These are phyloP conservation scores for Nicotiana undulata DNA, from an alignment of 257 asterid species.

Conservation along the genomic window DNA sequence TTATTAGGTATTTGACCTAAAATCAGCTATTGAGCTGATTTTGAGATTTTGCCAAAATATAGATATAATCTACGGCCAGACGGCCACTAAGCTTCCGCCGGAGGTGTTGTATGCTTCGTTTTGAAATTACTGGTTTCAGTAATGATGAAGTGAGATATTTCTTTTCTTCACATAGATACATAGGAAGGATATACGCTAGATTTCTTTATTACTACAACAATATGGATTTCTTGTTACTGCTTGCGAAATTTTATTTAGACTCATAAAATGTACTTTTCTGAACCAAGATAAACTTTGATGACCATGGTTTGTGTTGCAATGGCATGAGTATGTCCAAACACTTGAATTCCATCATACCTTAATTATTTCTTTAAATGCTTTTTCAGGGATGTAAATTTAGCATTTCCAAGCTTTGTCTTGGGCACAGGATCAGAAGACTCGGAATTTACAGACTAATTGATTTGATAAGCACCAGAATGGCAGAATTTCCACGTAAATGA, in stretches of 20 bases:
- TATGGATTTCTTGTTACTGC: background rate
- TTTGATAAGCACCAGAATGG: background rate
- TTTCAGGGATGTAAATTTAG: slow-evolving; percentile 15
- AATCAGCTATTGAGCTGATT: too few relatives aligned
- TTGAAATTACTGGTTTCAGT: too few relatives aligned
- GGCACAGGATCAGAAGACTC: slow-evolving; percentile 15
- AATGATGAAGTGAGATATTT: too few relatives aligned
- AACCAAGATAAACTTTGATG: background rate
- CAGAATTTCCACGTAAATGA: background rate
- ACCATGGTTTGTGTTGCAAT: background rate
- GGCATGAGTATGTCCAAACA: background rate
- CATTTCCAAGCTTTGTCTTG: slow-evolving; percentile 20
- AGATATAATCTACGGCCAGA: too few relatives aligned
- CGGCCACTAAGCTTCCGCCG: background rate
- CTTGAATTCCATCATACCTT: background rate
- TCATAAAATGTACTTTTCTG: background rate
- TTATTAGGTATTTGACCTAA: too few relatives aligned
- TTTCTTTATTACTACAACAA: background rate
- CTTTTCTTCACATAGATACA: too few relatives aligned
- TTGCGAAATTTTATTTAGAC: too few relatives aligned
- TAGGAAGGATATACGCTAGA: too few relatives aligned
- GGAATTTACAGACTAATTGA: background rate
- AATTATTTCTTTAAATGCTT: background rate
- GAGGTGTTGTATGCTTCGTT: background rate
- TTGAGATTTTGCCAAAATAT: too few relatives aligned